Evolutionary conservation across 2,329 filamentous ascomycete species (phyloP), one percentile per base, ranked within the genome.

Genomic region (Delphinella strobiligena): DNA sequence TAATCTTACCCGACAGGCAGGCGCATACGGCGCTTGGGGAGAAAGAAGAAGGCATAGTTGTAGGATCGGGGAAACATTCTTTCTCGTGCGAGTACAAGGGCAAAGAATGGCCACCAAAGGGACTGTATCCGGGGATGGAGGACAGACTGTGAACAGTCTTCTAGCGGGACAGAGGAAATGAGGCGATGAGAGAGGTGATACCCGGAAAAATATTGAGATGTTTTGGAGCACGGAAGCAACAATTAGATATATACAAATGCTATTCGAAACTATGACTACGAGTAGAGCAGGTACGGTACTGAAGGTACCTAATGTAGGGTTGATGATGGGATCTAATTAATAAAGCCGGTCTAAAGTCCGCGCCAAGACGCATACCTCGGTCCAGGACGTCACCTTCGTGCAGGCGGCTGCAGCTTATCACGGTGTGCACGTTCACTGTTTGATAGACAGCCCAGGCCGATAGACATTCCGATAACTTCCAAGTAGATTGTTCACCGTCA

Each of bases 1-100:
- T 47, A 2, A 36, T 45, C 2, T 19, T 45, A 36, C 45, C 45
- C 0, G 33, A 42, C 2, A 18, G 42, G 22, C 36, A 35, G 4
- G 39, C 37, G 11, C 41, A 34, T 14, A 32, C 36, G 29, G 39
- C 37, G 2, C n/a, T 34, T 9, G 40, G 35, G 3, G 30, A 36
- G 3, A 22, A 33, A 22, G 40, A 46, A 29, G 36, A 40, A 11
- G 31, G 34, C 17, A 10, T 30, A 5, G 31, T 31, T 14, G 39
- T 45, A 5, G 39, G 34, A 4, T 45, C 43, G 16, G 43, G 43
- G 7, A 2, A 17, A 4, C 34, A 45, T 14, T 32, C 31, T 5
- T 45, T 42, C 15, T 34, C 33, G 5, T 45, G 43, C 30, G 17
- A 29, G 9, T 24, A 36, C 16, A 24, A 31, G 12, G n/a, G n/a